Evolutionary conservation across 306 rosid genomes (phyloP).

Genomic region (Amphicarpaea edgeworthii): DNA sequence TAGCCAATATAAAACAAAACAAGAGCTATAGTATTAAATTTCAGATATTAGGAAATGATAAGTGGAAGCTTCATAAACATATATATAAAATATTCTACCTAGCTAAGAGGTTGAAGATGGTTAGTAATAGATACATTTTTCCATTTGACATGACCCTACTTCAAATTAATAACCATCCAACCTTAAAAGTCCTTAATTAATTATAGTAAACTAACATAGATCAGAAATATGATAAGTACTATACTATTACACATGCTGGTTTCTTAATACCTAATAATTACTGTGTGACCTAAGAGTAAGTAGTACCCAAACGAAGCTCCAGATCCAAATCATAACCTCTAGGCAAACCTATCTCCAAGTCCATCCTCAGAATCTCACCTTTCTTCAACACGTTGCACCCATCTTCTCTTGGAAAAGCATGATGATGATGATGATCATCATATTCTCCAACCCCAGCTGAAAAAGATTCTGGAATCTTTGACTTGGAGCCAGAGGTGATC

Average conservation of each 20-base stretch:
- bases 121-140: slow-evolving; percentile 27
- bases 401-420: slow-evolving; percentile 43
- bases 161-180: slow-evolving; percentile 31
- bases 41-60: slow-evolving; percentile 8
- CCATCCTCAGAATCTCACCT: slow-evolving; percentile 64
- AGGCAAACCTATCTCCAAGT: slow-evolving; percentile 67
- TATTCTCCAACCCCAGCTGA: slow-evolving; percentile 34
- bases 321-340: slow-evolving; percentile 74
- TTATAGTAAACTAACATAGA: slow-evolving; percentile 19
- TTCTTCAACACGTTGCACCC: slow-evolving; percentile 56
- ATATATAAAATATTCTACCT: slow-evolving; percentile 25
- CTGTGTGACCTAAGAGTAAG: slow-evolving; percentile 48
- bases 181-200: slow-evolving; percentile 33
- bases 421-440: slow-evolving; percentile 23
- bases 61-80: slow-evolving; percentile 28
- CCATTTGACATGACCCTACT: slow-evolving; percentile 36
- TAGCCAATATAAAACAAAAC: not conserved
- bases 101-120: slow-evolving; percentile 34
- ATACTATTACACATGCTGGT: not conserved
- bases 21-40: not conserved
- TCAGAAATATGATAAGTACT: not conserved
- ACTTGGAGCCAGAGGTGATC: slow-evolving; percentile 38
- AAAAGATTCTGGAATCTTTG: slow-evolving; percentile 38
- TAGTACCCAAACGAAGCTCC: slow-evolving; percentile 92
- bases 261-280: not conserved